Evolutionary conservation across 164 flowering plant species (phyloP).

Genomic region (Dillenia turbinata): DNA sequence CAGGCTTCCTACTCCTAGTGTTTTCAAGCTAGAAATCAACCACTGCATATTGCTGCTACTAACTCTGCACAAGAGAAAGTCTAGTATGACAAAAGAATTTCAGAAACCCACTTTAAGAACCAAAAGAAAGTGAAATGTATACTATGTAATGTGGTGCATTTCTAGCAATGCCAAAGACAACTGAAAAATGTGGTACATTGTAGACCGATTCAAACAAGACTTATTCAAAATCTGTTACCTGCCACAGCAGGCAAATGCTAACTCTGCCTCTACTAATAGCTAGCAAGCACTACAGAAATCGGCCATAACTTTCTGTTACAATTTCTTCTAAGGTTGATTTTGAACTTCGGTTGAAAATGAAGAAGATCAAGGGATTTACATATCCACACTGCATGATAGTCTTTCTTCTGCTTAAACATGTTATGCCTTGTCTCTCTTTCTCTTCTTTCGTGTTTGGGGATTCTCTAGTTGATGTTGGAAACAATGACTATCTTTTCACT

Average conservation of each 20-base stretch:
- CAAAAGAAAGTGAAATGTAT: no score
- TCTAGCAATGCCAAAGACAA: no score
- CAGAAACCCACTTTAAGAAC: no score
- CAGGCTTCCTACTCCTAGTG: no score
- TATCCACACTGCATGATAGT: background rate
- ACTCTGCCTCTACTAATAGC: constrained; percentile 6
- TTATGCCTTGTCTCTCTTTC: constrained; percentile 16
- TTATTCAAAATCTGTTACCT: constrained; percentile 7
- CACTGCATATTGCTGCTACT: no score
- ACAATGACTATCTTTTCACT: constrained; percentile 53
- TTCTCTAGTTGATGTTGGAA: constrained; percentile 64
- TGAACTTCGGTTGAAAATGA: background rate
- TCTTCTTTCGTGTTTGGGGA: constrained; percentile 59
- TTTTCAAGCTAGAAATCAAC: no score
- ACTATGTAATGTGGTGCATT: no score
- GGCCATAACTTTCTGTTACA: no score
- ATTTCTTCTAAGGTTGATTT: no score
- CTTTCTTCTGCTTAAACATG: constrained; percentile 9
- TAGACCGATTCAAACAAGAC: constrained; percentile 12
- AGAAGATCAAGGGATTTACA: background rate
- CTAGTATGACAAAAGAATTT: no score
- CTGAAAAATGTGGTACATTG: no score
- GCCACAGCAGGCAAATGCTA: constrained; percentile 12
- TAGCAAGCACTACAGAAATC: background rate
- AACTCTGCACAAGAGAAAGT: no score